Percentiles rank a stretch among this genome's conserved stretches.
These are phyloP conservation scores for Peronosclerospora sorghi DNA, from an alignment of 352 stramenopile genomes.

Conservation along the genomic window DNA sequence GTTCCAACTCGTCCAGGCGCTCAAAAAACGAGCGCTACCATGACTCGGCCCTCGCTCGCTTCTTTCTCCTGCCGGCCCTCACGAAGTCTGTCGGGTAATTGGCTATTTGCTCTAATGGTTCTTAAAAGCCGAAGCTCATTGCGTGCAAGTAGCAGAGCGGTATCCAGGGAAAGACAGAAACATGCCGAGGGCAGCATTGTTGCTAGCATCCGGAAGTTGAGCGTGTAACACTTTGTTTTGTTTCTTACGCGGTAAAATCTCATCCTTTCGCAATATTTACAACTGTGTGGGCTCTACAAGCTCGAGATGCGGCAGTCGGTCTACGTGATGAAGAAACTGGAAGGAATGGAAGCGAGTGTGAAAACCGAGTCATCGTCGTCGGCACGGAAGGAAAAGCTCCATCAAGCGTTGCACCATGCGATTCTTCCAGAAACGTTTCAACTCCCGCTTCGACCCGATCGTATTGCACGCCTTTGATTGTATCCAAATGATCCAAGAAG, in stretches of 20 bases:
- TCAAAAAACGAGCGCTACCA: slow-evolving; percentile 82
- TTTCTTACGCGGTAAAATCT: too few relatives aligned
- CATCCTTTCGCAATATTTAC: slow-evolving; percentile 69
- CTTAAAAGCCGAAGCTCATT: slow-evolving; percentile 57
- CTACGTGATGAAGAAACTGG: slow-evolving; percentile 87
- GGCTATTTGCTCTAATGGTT: slow-evolving; percentile 82
- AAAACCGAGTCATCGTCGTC: slow-evolving; percentile 36
- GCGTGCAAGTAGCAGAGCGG: slow-evolving; percentile 42
- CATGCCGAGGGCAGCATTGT: too few relatives aligned
- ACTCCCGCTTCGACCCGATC: slow-evolving; percentile 80
- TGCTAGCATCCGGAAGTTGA: too few relatives aligned
- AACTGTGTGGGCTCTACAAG: slow-evolving; percentile 82
- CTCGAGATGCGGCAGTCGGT: slow-evolving; percentile 85
- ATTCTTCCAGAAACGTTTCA: slow-evolving; percentile 82
- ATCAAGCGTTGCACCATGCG: slow-evolving; percentile 34
- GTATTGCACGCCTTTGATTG: slow-evolving; percentile 66
- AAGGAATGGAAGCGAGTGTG: slow-evolving; percentile 55
- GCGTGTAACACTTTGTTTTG: too few relatives aligned
- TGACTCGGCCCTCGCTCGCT: slow-evolving; percentile 66
- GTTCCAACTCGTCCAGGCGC: slow-evolving; percentile 75
- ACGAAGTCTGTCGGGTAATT: slow-evolving; percentile 67
- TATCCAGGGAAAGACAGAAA: too few relatives aligned
- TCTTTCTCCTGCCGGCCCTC: slow-evolving; percentile 62
- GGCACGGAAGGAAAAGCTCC: slow-evolving; percentile 40
- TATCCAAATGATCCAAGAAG: slow-evolving; percentile 87